Base-by-base conservation (phyloP, 345 rosid species). In the Gossypium mustelinum region DNA sequence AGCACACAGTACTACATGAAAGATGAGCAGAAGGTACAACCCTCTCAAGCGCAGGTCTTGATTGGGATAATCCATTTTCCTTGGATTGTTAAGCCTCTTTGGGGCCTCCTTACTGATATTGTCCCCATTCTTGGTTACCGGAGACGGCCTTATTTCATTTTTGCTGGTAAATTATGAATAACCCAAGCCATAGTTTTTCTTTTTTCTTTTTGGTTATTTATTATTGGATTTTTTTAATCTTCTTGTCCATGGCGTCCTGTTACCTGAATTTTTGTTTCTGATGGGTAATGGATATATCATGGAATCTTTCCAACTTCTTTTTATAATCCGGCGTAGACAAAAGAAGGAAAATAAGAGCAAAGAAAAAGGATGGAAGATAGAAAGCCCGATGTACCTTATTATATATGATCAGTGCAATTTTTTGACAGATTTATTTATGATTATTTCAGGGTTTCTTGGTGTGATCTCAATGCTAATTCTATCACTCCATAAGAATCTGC, bases 91-190 rank as follows among this genome's bases (percentile, higher is more conserved):
- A 89, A 91, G 82, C 94, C 97, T 41, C 11, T 91, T 3, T 89
- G 97, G 97, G 94, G 92, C 22, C 81, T 91, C 5, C 77, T 91
- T 51, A 87, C 97, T 18, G 94, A 91, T 77, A 78, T 82, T 62
- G 77, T 91, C 18, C 94, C 94, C 12, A 45, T 89, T 77, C 64
- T 74, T 9, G 92, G 92, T 27, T 91, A 84, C 66, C 76, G 83
- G 41, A 82, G 97, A 70, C 87, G 88, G 52, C 92, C 97, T 18
- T 89, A 89, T 77, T 86, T 89, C 79, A 45, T 89, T 75, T 75
- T 86, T 20, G 89, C 97, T 10, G 92, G 97, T 89, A 66, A 44
- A 1, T 63, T 63, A 27, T 71, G 60, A 47, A 71, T 75, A 17
- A 45, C 66, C 47, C 74, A 8, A 10, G 17, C 48, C 20, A 1